Evolutionary conservation across 192 early-diverging fungal species (phyloP).

Genomic region (Phlyctochytrium arcticum): DNA sequence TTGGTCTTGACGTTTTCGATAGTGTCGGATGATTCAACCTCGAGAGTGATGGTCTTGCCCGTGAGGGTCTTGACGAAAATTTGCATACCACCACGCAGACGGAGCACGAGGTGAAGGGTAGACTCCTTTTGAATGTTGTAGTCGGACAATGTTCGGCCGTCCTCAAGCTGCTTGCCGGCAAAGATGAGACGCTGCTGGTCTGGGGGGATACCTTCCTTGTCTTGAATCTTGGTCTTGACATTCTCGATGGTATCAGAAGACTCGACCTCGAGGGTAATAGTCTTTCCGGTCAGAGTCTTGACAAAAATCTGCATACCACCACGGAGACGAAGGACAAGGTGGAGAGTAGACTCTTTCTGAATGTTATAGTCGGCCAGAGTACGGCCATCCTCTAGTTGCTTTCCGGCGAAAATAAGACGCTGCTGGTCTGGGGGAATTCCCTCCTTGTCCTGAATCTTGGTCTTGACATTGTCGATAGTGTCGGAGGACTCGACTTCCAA

Average conservation of each 20-base stretch:
- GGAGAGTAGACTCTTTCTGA: too few species aligned
- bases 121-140: constrained; percentile 74
- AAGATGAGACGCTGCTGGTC: constrained; percentile 80
- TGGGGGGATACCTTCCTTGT: constrained; percentile 74
- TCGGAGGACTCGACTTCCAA: constrained; percentile 71
- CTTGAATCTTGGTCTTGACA: constrained; percentile 78
- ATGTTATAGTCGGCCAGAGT: too few species aligned
- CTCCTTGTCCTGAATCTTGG: too few species aligned
- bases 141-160: constrained; percentile 59
- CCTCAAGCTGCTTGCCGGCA: constrained; percentile 76
- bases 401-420: too few species aligned
- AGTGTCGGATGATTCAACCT: constrained; percentile 73
- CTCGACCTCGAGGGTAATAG: constrained; percentile 72
- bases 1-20: constrained; percentile 79
- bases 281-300: constrained; percentile 76
- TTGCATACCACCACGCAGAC: constrained; percentile 67
- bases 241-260: constrained; percentile 76
- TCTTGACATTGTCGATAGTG: constrained; percentile 75
- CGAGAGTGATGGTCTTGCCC: constrained; percentile 73
- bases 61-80: constrained; percentile 78
- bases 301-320: constrained; percentile 80
- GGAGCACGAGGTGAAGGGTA: constrained; percentile 66
- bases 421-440: too few species aligned
- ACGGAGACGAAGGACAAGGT: too few species aligned
- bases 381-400: constrained; percentile 70